Conservation (phyloP, 2,329 filamentous ascomycete genomes). For the Colletotrichum liriopes region DNA sequence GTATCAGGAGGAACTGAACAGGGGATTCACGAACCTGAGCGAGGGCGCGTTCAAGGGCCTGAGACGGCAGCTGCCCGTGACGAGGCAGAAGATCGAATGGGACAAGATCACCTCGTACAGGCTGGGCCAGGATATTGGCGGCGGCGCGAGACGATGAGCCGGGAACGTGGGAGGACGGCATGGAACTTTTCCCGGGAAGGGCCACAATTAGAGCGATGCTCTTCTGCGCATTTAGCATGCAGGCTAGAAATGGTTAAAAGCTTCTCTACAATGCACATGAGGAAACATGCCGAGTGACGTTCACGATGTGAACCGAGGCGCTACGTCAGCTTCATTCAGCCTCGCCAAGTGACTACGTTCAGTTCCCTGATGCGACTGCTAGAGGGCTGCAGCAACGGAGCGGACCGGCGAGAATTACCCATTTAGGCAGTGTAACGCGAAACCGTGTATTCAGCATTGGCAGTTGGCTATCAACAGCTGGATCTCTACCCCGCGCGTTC, state of each 20-base stretch:
- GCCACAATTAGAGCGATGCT: background rate
- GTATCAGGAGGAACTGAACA: slow-evolving; percentile 97
- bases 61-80: slow-evolving; percentile 93
- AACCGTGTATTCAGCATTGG: background rate
- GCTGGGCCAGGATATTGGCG: slow-evolving; percentile 84
- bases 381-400: slow-evolving; percentile 2
- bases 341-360: background rate
- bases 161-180: background rate
- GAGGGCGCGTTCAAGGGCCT: slow-evolving; percentile 97
- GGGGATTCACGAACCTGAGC: slow-evolving; percentile 87
- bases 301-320: background rate
- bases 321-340: background rate
- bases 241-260: background rate
- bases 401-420: slow-evolving; percentile 16
- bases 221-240: slow-evolving; percentile 23
- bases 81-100: slow-evolving; percentile 99
- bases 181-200: background rate
- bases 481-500: slow-evolving; percentile 37
- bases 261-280: background rate
- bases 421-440: slow-evolving; percentile 28
- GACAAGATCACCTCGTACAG: slow-evolving; percentile 97
- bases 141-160: slow-evolving; percentile 68
- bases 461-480: slow-evolving; percentile 11
- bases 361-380: background rate
- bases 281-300: background rate